Conservation (phyloP, 371 early-diverging fungal species). For the Mortierella sp. region DNA sequence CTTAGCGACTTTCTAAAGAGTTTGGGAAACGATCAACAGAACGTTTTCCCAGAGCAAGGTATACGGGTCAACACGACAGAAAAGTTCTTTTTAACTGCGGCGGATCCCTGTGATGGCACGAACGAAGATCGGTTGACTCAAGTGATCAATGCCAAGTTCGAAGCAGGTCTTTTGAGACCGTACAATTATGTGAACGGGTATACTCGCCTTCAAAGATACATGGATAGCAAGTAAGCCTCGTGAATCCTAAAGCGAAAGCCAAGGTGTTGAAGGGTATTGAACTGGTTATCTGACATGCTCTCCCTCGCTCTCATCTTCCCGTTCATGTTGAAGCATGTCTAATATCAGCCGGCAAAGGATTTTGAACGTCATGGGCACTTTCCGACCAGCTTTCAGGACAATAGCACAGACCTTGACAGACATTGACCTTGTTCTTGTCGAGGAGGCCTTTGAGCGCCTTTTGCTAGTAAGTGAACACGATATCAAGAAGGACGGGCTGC, state of each 20-base stretch:
- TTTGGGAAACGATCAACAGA: conserved; percentile 60
- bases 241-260: too few species aligned
- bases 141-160: conserved; percentile 91
- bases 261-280: too few species aligned
- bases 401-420: conserved; percentile 92
- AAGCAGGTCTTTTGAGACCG: conserved; percentile 92
- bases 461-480: conserved; percentile 69
- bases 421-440: conserved; percentile 90
- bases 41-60: conserved; percentile 38
- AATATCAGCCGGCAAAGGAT: conserved; percentile 79
- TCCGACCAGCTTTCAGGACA: conserved; percentile 85
- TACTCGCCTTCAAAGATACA: conserved; percentile 85
- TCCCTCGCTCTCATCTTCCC: too few species aligned
- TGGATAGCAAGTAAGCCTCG: conserved; percentile 89
- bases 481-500: too few species aligned
- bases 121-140: conserved; percentile 85
- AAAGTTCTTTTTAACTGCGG: conserved; percentile 88
- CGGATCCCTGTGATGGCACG: conserved; percentile 86
- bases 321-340: conserved; percentile 84
- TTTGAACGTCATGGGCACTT: conserved; percentile 85
- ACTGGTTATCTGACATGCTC: too few species aligned
- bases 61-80: conserved; percentile 75
- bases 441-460: conserved; percentile 93
- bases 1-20: conserved; percentile 76
- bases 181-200: conserved; percentile 94